phyloP scores from a whole-genome alignment of 2,329 filamentous ascomycete genomes.

The Sphaerostilbella broomeana region DNA sequence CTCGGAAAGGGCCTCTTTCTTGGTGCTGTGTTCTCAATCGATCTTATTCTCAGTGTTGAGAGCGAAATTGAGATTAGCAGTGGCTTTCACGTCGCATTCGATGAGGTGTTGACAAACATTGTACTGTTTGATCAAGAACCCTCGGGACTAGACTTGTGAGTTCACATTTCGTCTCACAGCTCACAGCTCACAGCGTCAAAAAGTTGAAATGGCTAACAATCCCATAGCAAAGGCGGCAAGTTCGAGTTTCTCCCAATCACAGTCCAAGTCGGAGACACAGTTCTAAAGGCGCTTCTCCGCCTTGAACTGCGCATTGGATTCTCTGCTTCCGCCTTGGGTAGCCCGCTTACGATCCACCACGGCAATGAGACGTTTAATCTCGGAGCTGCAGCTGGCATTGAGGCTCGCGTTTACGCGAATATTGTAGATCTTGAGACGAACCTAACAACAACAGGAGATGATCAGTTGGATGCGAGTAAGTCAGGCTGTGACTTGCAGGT shows the following conservation, averaged over 20 bases:
- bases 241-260: conserved; percentile 53
- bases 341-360: conserved; percentile 12
- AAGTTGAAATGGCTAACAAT: not conserved
- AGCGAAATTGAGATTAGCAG: conserved; percentile 42
- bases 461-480: no score
- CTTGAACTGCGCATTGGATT: conserved; percentile 41
- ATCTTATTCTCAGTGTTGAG: conserved; percentile 45
- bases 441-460: no score
- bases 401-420: conserved; percentile 43
- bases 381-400: conserved; percentile 36
- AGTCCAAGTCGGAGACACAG: conserved; percentile 34
- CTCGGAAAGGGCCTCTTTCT: conserved; percentile 34
- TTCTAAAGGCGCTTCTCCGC: conserved; percentile 41
- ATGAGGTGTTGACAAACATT: conserved; percentile 44
- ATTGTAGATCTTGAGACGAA: conserved; percentile 49
- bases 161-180: conserved; percentile 1
- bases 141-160: conserved; percentile 44
- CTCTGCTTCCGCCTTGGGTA: conserved; percentile 11
- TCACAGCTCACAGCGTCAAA: no score
- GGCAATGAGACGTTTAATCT: conserved; percentile 19
- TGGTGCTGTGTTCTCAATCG: conserved; percentile 42
- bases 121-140: conserved; percentile 44
- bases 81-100: conserved; percentile 49
- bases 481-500: conserved; percentile 39
- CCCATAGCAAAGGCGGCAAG: conserved; percentile 40